A percentile compares a stretch with the other conserved stretches of the same genome.
Conservation (phyloP, 2,329 filamentous ascomycete species). For the Leptodontidium sp. region DNA sequence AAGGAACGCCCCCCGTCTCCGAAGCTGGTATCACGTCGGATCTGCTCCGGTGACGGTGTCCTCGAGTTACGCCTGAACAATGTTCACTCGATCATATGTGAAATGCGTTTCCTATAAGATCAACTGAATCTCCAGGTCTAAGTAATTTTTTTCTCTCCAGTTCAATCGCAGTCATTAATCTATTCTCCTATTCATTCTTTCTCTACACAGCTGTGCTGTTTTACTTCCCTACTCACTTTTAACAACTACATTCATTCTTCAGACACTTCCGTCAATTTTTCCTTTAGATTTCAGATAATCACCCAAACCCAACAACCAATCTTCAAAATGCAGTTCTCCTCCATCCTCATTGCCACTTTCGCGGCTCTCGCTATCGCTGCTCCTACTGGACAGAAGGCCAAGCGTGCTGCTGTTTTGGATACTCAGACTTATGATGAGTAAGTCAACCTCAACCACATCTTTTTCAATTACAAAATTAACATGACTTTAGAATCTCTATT, state of each 20-base stretch:
- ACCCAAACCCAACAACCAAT: slow-evolving; percentile 3
- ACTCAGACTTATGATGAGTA: slow-evolving; percentile 28
- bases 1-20: slow-evolving; percentile 8
- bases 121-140: not conserved
- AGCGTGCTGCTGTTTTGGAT: slow-evolving; percentile 21
- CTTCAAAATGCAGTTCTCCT: slow-evolving; percentile 26
- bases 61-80: not conserved
- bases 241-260: slow-evolving; percentile 12
- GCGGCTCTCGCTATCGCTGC: slow-evolving; percentile 26
- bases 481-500: slow-evolving; percentile 52
- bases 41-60: not conserved
- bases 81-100: slow-evolving; percentile 10
- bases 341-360: slow-evolving; percentile 18
- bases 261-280: not conserved
- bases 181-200: slow-evolving; percentile 20
- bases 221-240: slow-evolving; percentile 18
- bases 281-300: slow-evolving; percentile 10
- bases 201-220: slow-evolving; percentile 29
- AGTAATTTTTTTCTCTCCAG: slow-evolving; percentile 22
- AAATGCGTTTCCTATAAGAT: slow-evolving; percentile 27
- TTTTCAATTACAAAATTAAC: too few species aligned
- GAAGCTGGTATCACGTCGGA: slow-evolving; percentile 6
- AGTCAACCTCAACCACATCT: not conserved
- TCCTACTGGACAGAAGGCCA: slow-evolving; percentile 16
- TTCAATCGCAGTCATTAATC: slow-evolving; percentile 22